Percentiles rank a stretch among this genome's conserved stretches.
Evolutionary conservation across 1,284 basidiomycete genomes (phyloP).

Genomic region (Cerrena zonata): DNA sequence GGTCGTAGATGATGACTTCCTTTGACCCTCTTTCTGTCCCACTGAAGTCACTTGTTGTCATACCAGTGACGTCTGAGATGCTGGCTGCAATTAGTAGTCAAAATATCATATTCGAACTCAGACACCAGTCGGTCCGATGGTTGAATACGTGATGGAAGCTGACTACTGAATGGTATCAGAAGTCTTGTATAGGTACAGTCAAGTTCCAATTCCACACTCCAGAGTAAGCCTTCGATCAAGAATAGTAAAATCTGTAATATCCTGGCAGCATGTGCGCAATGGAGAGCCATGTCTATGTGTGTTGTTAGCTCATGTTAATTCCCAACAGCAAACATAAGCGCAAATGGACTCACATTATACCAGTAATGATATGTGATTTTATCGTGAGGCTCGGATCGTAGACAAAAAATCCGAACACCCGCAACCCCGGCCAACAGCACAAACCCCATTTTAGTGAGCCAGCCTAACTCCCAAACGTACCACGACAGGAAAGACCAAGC

Average conservation of each 20-base stretch:
- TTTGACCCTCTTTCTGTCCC: no score
- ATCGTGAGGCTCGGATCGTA: background rate
- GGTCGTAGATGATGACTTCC: no score
- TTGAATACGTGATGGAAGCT: no score
- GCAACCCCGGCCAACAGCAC: background rate
- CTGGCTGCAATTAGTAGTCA: no score
- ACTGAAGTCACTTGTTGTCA: no score
- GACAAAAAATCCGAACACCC: background rate
- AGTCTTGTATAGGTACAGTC: no score
- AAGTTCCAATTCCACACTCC: no score
- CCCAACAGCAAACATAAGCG: background rate
- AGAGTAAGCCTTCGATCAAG: background rate
- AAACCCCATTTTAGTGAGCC: background rate
- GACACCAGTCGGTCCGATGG: no score
- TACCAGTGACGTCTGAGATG: no score
- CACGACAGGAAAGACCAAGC: slow-evolving; percentile 14
- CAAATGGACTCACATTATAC: background rate
- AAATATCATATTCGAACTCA: no score
- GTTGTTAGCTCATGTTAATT: background rate
- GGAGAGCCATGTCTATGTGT: background rate
- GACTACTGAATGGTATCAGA: no score
- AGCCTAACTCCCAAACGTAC: slow-evolving; percentile 6
- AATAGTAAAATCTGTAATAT: background rate
- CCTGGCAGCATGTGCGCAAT: background rate
- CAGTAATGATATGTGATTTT: background rate